Percentiles rank a stretch among this genome's conserved stretches.
Evolutionary conservation across 2,329 filamentous ascomycete species (phyloP).

Genomic region (Fusarium graminum): DNA sequence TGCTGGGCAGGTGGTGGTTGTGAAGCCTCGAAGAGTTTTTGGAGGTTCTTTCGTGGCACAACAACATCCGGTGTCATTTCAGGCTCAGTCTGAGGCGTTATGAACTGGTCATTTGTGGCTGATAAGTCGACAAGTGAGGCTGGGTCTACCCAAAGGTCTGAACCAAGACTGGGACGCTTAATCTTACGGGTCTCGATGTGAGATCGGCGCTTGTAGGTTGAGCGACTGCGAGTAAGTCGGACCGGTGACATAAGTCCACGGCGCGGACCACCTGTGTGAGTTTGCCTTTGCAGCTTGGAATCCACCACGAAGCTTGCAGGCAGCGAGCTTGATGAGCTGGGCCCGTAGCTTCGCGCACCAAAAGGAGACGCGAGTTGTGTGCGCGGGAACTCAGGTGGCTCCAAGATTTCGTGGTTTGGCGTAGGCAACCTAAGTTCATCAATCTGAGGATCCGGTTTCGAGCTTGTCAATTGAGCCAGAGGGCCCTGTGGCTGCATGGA

Average conservation of each 20-base stretch:
- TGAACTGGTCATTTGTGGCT: slow-evolving; percentile 50
- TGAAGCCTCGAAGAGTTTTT: slow-evolving; percentile 56
- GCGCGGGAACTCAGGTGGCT: slow-evolving; percentile 45
- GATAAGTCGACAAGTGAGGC: slow-evolving; percentile 46
- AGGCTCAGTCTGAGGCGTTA: slow-evolving; percentile 50
- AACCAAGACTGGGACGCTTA: slow-evolving; percentile 67
- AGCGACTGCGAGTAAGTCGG: slow-evolving; percentile 63
- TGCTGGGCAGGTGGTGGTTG: slow-evolving; percentile 38
- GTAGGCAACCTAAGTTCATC: slow-evolving; percentile 44
- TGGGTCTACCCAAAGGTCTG: slow-evolving; percentile 67
- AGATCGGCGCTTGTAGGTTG: slow-evolving; percentile 68
- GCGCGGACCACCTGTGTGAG: slow-evolving; percentile 64
- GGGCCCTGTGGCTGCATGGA: slow-evolving; percentile 74
- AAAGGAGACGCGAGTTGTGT: slow-evolving; percentile 68
- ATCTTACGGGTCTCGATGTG: slow-evolving; percentile 63
- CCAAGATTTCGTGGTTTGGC: slow-evolving; percentile 41
- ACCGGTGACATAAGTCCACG: slow-evolving; percentile 67
- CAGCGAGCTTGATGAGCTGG: slow-evolving; percentile 67
- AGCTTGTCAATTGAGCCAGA: slow-evolving; percentile 69
- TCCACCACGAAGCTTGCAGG: slow-evolving; percentile 54
- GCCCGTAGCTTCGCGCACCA: slow-evolving; percentile 70
- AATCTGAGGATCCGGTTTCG: slow-evolving; percentile 46
- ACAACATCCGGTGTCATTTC: slow-evolving; percentile 52
- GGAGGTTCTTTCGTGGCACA: slow-evolving; percentile 59
- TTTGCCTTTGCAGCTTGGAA: slow-evolving; percentile 57